Evolutionary conservation across 2,329 filamentous ascomycete genomes (phyloP).

Genomic region (Fusarium annulatum): DNA sequence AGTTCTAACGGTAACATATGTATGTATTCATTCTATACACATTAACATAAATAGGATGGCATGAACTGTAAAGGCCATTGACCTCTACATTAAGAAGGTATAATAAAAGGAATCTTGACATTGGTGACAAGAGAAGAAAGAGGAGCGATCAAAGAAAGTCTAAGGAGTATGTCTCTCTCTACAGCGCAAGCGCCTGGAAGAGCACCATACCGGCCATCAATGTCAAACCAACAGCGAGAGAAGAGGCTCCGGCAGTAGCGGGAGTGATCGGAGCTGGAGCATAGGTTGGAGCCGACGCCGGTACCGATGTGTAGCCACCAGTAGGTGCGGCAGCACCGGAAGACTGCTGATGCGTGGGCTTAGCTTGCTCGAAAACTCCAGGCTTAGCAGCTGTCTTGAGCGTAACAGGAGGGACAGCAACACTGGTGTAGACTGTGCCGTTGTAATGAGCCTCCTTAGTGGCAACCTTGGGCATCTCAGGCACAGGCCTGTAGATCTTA

Average conservation of each 20-base stretch:
- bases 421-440: slow-evolving; percentile 23
- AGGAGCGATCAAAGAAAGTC: not conserved
- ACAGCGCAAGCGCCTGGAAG: slow-evolving; percentile 46
- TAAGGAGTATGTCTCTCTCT: slow-evolving; percentile 12
- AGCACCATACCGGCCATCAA: slow-evolving; percentile 43
- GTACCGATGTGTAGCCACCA: slow-evolving; percentile 35
- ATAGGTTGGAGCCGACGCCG: slow-evolving; percentile 17
- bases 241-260: slow-evolving; percentile 61
- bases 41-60: slow-evolving; percentile 17
- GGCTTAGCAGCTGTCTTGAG: slow-evolving; percentile 37
- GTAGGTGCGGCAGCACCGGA: slow-evolving; percentile 39
- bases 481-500: slow-evolving; percentile 23
- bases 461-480: slow-evolving; percentile 17
- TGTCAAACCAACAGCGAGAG: slow-evolving; percentile 41
- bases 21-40: slow-evolving; percentile 19
- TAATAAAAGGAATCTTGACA: slow-evolving; percentile 5
- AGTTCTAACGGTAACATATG: slow-evolving; percentile 4
- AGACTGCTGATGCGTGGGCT: slow-evolving; percentile 19
- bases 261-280: slow-evolving; percentile 46
- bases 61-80: slow-evolving; percentile 15
- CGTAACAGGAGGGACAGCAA: slow-evolving; percentile 25
- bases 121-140: slow-evolving; percentile 12
- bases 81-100: slow-evolving; percentile 13
- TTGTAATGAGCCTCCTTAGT: slow-evolving; percentile 19
- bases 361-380: slow-evolving; percentile 25